phyloP scores from a whole-genome alignment of 2,329 filamentous ascomycete genomes.

The Calonectria hawksworthii region DNA sequence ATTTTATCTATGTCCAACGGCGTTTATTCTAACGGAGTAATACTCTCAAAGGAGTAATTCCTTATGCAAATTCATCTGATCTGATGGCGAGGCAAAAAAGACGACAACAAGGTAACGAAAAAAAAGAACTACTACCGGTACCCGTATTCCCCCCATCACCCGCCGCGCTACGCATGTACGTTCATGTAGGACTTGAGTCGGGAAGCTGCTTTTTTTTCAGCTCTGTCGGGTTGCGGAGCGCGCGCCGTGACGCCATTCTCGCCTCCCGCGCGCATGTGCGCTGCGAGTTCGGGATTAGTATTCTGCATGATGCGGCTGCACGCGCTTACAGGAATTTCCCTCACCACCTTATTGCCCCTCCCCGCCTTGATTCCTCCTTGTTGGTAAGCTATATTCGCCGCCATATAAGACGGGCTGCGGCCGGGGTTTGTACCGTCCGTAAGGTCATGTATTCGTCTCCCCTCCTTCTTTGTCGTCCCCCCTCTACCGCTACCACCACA shows the following conservation, averaged over 20 bases:
- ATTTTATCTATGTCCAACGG: not conserved
- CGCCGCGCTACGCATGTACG: slow-evolving; percentile 18
- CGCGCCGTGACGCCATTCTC: slow-evolving; percentile 36
- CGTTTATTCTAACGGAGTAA: not conserved
- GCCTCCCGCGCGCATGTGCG: slow-evolving; percentile 30
- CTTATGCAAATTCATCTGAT: not conserved
- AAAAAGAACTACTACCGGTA: not conserved
- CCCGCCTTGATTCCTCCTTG: not conserved
- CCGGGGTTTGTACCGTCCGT: not conserved
- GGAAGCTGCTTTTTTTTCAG: slow-evolving; percentile 33
- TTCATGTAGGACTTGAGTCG: slow-evolving; percentile 32
- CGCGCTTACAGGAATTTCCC: slow-evolving; percentile 16
- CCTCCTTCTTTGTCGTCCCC: not conserved
- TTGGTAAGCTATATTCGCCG: slow-evolving; percentile 15
- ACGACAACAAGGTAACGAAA: not conserved
- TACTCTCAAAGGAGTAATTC: not conserved
- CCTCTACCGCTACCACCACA: not conserved
- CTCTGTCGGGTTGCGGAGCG: slow-evolving; percentile 33
- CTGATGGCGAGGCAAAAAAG: not conserved
- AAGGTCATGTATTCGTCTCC: not conserved
- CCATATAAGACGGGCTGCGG: slow-evolving; percentile 4
- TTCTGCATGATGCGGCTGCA: slow-evolving; percentile 11
- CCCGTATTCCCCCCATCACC: not conserved
- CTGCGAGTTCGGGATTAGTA: slow-evolving; percentile 14
- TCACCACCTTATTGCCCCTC: not conserved